A percentile compares a stretch with the other conserved stretches of the same genome.
These are phyloP conservation scores for Oenanthe sinensis DNA, from an alignment of 129 eudicot genomes.

Conservation along the genomic window DNA sequence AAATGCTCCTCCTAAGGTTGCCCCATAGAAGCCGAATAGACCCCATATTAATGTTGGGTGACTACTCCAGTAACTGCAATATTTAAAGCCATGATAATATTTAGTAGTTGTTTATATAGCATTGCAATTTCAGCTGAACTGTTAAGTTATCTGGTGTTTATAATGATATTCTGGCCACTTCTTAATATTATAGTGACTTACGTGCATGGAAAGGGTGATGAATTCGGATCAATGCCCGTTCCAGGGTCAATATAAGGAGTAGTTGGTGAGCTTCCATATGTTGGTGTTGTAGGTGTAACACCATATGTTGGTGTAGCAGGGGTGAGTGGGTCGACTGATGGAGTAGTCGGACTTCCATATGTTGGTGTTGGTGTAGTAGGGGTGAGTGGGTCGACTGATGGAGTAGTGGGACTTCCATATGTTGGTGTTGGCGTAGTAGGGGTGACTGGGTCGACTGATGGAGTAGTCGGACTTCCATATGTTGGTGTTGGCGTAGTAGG, in stretches of 20 bases:
- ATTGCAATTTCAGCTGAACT: neutral
- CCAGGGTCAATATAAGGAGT: slow-evolving; percentile 7
- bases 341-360: slow-evolving; percentile 3
- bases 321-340: neutral
- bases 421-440: slow-evolving; percentile 5
- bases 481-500: neutral
- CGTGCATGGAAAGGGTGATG: slow-evolving; percentile 66
- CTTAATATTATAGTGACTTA: slow-evolving; percentile 25
- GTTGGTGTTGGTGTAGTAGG: slow-evolving; percentile 9
- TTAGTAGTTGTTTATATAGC: neutral
- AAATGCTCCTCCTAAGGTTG: slow-evolving; percentile 46
- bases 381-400: neutral
- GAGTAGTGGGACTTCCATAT: neutral
- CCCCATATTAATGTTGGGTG: slow-evolving; percentile 70
- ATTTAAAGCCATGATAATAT: neutral
- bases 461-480: slow-evolving; percentile 9
- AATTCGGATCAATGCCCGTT: slow-evolving; percentile 40
- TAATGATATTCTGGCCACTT: neutral
- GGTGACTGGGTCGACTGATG: slow-evolving; percentile 3
- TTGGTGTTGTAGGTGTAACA: neutral
- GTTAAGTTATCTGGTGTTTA: neutral
- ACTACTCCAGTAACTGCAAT: slow-evolving; percentile 68
- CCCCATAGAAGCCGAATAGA: slow-evolving; percentile 54
- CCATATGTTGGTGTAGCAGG: neutral
- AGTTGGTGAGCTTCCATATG: neutral